Evolutionary conservation across 176 grass and related monocot genomes (phyloP).

Genomic region (Saccharum officinarum): DNA sequence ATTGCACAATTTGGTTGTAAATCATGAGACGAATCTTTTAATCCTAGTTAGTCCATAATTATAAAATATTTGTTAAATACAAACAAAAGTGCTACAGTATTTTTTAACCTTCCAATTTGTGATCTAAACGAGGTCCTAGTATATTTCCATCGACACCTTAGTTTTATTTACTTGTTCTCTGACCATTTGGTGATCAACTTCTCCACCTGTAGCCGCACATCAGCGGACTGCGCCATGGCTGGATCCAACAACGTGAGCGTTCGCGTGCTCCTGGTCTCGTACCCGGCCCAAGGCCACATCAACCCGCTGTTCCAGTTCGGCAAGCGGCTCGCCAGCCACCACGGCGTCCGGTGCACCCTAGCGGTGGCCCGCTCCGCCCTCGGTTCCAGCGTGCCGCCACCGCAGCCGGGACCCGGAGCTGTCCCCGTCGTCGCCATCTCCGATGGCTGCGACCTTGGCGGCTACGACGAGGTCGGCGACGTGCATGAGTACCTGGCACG

Average conservation of each 20-base stretch:
- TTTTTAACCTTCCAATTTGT: too few relatives aligned
- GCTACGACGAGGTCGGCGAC: conserved; percentile 19
- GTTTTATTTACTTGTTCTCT: too few relatives aligned
- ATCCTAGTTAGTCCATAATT: too few relatives aligned
- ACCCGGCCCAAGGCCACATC: conserved; percentile 47
- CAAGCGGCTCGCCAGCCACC: conserved; percentile 27
- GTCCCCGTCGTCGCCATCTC: conserved; percentile 29
- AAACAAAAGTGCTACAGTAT: too few relatives aligned
- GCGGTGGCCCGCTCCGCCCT: conserved; percentile 39
- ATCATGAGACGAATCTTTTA: too few relatives aligned
- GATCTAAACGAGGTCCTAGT: too few relatives aligned
- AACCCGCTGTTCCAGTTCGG: conserved; percentile 53
- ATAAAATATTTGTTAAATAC: too few relatives aligned
- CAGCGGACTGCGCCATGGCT: background rate
- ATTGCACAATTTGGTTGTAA: too few relatives aligned
- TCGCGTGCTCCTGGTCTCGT: conserved; percentile 31
- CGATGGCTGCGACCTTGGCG: conserved; percentile 46
- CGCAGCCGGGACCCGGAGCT: background rate
- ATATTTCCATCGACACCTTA: too few relatives aligned
- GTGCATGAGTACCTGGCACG: conserved; percentile 27
- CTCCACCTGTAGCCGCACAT: too few relatives aligned
- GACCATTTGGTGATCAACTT: too few relatives aligned
- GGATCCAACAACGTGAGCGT: background rate
- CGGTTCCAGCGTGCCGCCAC: background rate
- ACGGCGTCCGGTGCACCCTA: conserved; percentile 31